A percentile compares a stretch with the other conserved stretches of the same genome.
Evolutionary conservation across 306 rosid genomes (phyloP).

Genomic region (Mimosa bimucronata): DNA sequence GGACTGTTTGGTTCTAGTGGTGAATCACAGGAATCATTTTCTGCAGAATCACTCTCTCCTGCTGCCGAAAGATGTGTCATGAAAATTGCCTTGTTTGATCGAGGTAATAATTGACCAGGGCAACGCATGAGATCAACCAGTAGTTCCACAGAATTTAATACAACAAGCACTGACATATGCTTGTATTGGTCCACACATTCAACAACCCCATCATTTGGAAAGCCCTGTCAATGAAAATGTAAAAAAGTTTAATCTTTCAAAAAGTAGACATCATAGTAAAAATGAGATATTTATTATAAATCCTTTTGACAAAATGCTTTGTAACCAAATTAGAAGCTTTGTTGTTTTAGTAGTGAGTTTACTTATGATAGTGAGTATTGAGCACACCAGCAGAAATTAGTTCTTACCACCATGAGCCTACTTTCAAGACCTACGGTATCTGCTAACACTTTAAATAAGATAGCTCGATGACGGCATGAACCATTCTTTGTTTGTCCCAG

Average conservation of each 20-base stretch:
- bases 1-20: conserved; percentile 97
- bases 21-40: conserved; percentile 97
- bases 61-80: conserved; percentile 93
- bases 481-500: conserved; percentile 93
- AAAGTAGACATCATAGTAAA: conserved; percentile 27
- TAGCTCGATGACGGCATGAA: conserved; percentile 94
- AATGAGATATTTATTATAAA: conserved; percentile 24
- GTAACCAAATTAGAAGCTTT: conserved; percentile 14
- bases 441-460: conserved; percentile 92
- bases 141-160: conserved; percentile 78
- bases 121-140: conserved; percentile 94
- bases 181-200: conserved; percentile 83
- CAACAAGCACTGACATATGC: conserved; percentile 93
- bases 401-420: conserved; percentile 83
- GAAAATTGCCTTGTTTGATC: conserved; percentile 80
- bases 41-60: conserved; percentile 99
- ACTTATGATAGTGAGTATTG: conserved; percentile 4
- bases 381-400: conserved; percentile 32
- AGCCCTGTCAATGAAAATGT: conserved; percentile 64
- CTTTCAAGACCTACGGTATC: conserved; percentile 95
- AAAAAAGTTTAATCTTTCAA: conserved; percentile 34
- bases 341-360: not conserved
- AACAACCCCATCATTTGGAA: conserved; percentile 80
- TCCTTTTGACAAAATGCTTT: conserved; percentile 16
- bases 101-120: conserved; percentile 88